phyloP scores from a whole-genome alignment of 177 flowering plant genomes.

The Vitis hybrid region DNA sequence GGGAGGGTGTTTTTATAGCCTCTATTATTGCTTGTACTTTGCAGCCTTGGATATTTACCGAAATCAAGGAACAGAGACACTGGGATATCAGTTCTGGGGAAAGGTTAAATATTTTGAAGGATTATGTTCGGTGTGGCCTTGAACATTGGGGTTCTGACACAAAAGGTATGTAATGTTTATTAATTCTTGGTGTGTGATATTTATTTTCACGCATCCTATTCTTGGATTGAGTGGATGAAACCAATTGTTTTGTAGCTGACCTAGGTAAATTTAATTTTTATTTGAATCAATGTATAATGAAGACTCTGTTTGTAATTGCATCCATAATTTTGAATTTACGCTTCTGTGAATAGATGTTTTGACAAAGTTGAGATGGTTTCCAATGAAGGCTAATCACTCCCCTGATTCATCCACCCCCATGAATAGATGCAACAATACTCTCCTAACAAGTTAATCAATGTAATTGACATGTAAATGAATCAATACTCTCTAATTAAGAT shows the following conservation, averaged over 20 bases:
- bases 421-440: too few relatives aligned
- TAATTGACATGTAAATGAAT: too few relatives aligned
- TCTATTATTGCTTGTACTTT: constrained; percentile 9
- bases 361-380: too few relatives aligned
- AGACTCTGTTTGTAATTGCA: too few relatives aligned
- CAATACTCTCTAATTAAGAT: too few relatives aligned
- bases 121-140: constrained; percentile 81
- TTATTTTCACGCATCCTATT: neutral
- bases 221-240: neutral
- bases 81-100: constrained; percentile 96
- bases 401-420: too few relatives aligned
- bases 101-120: constrained; percentile 66
- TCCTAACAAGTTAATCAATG: too few relatives aligned
- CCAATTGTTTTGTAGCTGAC: neutral
- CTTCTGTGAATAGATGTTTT: too few relatives aligned
- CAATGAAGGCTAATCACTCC: too few relatives aligned
- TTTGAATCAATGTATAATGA: too few relatives aligned
- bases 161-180: constrained; percentile 58
- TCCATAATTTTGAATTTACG: too few relatives aligned
- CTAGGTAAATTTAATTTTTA: too few relatives aligned
- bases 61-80: constrained; percentile 93
- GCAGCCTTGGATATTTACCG: constrained; percentile 99
- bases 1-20: neutral
- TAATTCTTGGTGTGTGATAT: neutral
- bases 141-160: constrained; percentile 98